phyloP scores from a whole-genome alignment of 2,329 filamentous ascomycete genomes.

The Rhytidhysteron rufulum region DNA sequence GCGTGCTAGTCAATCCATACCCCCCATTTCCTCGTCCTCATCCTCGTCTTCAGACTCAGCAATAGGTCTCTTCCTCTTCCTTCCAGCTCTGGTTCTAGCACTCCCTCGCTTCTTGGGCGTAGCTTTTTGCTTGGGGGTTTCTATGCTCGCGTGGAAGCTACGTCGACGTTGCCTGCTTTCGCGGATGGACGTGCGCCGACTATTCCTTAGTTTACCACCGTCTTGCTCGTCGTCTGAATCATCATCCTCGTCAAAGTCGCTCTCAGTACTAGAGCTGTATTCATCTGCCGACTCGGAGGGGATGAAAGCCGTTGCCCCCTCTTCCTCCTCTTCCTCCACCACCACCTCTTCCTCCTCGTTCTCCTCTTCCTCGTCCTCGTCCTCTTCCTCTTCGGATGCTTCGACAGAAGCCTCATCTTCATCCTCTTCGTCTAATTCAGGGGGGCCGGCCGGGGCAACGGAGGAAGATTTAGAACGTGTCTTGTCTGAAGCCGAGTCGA shows the following conservation, averaged over 20 bases:
- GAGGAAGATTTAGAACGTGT: too few species aligned
- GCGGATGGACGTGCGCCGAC: neutral
- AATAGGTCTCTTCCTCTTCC: conserved; percentile 3
- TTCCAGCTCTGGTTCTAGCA: neutral
- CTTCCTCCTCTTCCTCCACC: neutral
- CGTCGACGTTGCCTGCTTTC: neutral
- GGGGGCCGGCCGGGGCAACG: too few species aligned
- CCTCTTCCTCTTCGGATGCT: neutral
- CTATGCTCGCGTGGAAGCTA: neutral
- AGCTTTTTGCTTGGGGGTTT: neutral
- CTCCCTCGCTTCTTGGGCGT: neutral
- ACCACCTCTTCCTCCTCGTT: neutral
- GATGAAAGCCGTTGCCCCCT: too few species aligned
- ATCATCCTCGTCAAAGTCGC: neutral
- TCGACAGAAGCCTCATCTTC: neutral
- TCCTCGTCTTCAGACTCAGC: neutral
- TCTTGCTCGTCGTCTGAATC: neutral
- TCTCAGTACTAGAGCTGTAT: neutral
- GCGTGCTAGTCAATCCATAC: too few species aligned
- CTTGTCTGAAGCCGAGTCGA: too few species aligned
- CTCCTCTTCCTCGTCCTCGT: neutral
- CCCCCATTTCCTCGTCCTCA: neutral
- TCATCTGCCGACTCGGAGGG: neutral
- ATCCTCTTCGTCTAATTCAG: neutral
- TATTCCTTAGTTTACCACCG: neutral